Percentiles rank a stretch among this genome's conserved stretches.
phyloP scores from a whole-genome alignment of 2,329 filamentous ascomycete genomes.

The Clarireedia hainanense region DNA sequence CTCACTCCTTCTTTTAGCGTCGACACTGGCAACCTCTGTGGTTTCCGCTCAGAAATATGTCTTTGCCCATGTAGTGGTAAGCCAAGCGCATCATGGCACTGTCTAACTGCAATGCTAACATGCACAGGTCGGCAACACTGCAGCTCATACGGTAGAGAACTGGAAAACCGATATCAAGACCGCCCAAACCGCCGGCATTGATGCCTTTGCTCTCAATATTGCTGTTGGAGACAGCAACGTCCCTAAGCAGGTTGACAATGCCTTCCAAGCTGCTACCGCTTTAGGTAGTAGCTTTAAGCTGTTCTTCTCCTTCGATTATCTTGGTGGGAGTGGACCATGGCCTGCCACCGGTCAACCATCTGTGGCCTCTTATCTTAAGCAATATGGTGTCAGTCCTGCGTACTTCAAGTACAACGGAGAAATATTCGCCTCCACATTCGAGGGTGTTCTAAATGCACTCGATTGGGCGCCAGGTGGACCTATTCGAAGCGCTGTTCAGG shows the following conservation, averaged over 20 bases:
- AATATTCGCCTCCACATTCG: slow-evolving; percentile 45
- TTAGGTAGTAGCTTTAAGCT: slow-evolving; percentile 21
- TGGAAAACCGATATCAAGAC: slow-evolving; percentile 30
- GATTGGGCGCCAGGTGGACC: slow-evolving; percentile 34
- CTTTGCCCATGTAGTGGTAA: slow-evolving; percentile 27
- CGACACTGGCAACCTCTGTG: slow-evolving; percentile 6
- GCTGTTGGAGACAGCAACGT: slow-evolving; percentile 29
- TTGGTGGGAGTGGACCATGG: slow-evolving; percentile 24
- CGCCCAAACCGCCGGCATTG: slow-evolving; percentile 31
- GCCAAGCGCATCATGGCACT: no score
- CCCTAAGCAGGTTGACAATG: slow-evolving; percentile 28
- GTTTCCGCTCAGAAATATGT: slow-evolving; percentile 20
- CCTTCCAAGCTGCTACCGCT: slow-evolving; percentile 28
- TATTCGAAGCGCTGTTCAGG: slow-evolving; percentile 30
- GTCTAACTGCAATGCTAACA: no score
- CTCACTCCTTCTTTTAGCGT: slow-evolving; percentile 8
- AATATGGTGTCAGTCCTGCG: slow-evolving; percentile 27
- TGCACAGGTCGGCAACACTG: slow-evolving; percentile 22
- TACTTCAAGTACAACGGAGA: slow-evolving; percentile 33
- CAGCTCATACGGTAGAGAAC: slow-evolving; percentile 24
- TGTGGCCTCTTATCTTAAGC: slow-evolving; percentile 24
- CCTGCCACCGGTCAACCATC: slow-evolving; percentile 20
- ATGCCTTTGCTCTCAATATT: slow-evolving; percentile 32
- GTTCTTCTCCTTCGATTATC: slow-evolving; percentile 31
- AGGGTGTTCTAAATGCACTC: slow-evolving; percentile 34